Evolutionary conservation across 2,329 filamentous ascomycete genomes (phyloP).

Genomic region (Talaromyces sp.): DNA sequence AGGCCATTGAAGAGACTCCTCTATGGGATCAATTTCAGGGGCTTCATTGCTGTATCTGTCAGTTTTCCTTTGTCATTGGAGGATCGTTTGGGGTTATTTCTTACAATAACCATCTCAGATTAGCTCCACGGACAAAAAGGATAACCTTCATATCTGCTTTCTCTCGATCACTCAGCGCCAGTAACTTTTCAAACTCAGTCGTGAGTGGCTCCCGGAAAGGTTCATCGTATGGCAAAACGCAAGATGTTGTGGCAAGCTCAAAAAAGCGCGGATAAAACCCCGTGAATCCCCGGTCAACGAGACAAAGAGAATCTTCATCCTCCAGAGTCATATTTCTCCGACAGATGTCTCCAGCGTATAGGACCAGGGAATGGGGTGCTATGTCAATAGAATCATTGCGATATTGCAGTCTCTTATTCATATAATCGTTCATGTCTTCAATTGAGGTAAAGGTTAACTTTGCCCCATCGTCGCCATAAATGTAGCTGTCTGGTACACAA

Average conservation of each 20-base stretch:
- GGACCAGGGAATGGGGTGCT: background rate
- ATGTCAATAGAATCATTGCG: slow-evolving; percentile 21
- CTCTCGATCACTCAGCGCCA: slow-evolving; percentile 3
- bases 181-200: slow-evolving; percentile 1
- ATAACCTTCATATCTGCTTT: slow-evolving; percentile 8
- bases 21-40: too few species aligned
- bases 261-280: slow-evolving; percentile 6
- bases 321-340: slow-evolving; percentile 7
- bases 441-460: slow-evolving; percentile 13
- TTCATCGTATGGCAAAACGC: slow-evolving; percentile 5
- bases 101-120: slow-evolving; percentile 12
- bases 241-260: slow-evolving; percentile 6
- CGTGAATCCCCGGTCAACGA: slow-evolving; percentile 2
- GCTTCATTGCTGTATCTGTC: too few species aligned
- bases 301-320: slow-evolving; percentile 3
- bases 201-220: slow-evolving; percentile 1
- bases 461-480: slow-evolving; percentile 19
- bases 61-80: too few species aligned
- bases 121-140: slow-evolving; percentile 6
- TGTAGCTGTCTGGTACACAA: slow-evolving; percentile 12
- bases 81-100: background rate
- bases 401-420: slow-evolving; percentile 18
- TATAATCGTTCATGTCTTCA: slow-evolving; percentile 16
- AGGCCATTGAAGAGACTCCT: too few species aligned
- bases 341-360: background rate